Evolutionary conservation across 1,139 yeast species (phyloP).

Genomic region (Nematodospora anomalae): DNA sequence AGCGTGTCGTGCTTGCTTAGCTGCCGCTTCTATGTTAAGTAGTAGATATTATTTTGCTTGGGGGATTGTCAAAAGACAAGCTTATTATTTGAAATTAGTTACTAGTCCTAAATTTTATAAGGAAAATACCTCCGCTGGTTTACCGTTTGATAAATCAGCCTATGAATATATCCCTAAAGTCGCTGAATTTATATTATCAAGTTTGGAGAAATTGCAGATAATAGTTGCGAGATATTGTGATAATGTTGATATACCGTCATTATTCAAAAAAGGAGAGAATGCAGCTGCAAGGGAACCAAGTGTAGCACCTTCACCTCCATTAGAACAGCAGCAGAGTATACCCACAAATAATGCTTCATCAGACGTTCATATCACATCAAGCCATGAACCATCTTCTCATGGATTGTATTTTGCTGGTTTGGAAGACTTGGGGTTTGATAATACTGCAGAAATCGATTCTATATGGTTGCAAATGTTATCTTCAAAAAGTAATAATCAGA

Average conservation of each 20-base stretch:
- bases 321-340: neutral
- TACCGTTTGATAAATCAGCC: constrained; percentile 15
- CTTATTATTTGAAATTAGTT: constrained; percentile 27
- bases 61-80: constrained; percentile 45
- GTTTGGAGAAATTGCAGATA: constrained; percentile 9
- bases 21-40: constrained; percentile 33
- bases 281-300: neutral
- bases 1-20: constrained; percentile 33
- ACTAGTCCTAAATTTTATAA: constrained; percentile 32
- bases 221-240: constrained; percentile 11
- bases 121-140: constrained; percentile 16
- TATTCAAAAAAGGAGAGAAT: constrained; percentile 7
- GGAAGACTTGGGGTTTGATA: constrained; percentile 25
- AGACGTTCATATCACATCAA: neutral
- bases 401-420: constrained; percentile 14
- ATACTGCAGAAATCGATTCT: constrained; percentile 37
- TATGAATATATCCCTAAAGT: constrained; percentile 27
- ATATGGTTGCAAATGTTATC: constrained; percentile 39
- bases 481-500: constrained; percentile 9
- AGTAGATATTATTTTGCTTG: constrained; percentile 51
- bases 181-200: constrained; percentile 7
- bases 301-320: neutral
- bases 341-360: neutral
- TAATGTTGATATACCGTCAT: constrained; percentile 11
- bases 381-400: constrained; percentile 1